phyloP scores from a whole-genome alignment of 306 rosid species.

The Citrullus amarus region DNA sequence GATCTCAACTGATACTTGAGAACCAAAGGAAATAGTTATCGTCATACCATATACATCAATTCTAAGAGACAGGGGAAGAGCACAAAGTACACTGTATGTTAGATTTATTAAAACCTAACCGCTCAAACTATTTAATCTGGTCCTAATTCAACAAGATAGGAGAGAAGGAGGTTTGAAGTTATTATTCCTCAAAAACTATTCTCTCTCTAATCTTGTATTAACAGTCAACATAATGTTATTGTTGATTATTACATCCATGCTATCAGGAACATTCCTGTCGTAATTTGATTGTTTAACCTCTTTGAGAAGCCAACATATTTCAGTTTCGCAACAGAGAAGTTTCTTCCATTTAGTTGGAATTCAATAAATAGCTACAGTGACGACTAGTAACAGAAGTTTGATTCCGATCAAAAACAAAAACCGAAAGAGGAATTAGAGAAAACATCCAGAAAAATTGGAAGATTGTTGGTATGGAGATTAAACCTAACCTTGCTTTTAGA shows the following conservation, averaged over 20 bases:
- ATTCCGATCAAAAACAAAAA: neutral
- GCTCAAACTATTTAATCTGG: neutral
- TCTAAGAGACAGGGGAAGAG: neutral
- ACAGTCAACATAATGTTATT: neutral
- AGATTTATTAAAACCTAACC: neutral
- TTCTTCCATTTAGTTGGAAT: neutral
- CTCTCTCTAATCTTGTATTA: neutral
- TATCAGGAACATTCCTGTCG: neutral
- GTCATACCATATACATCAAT: neutral
- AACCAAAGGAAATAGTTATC: neutral
- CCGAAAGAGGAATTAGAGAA: neutral
- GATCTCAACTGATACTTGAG: neutral
- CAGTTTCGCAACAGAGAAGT: neutral
- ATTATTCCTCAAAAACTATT: neutral
- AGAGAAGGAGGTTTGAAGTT: neutral
- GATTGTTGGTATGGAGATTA: neutral
- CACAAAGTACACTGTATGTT: neutral
- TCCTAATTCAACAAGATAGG: neutral
- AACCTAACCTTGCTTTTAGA: conserved; percentile 58
- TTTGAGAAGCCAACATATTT: neutral
- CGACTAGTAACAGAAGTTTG: neutral
- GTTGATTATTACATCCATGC: neutral
- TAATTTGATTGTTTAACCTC: neutral
- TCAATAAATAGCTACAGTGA: neutral
- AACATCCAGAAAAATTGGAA: neutral